phyloP scores from a whole-genome alignment of 164 flowering plant species.

The Aristolochia fimbriata region DNA sequence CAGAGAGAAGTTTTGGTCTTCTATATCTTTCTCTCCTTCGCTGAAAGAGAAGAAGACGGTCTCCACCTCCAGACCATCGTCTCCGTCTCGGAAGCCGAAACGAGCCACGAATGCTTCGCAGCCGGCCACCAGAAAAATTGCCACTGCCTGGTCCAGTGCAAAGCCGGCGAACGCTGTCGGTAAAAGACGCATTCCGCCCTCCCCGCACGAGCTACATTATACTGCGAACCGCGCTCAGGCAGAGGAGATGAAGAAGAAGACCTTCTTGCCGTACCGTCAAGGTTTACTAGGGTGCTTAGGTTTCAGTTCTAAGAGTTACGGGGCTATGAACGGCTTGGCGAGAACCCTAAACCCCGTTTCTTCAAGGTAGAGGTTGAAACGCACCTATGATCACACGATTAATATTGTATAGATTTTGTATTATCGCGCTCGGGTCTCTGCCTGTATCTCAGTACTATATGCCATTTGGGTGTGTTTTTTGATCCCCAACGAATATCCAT shows the following conservation, averaged over 20 bases:
- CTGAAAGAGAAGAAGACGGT: slow-evolving; percentile 13
- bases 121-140: slow-evolving; percentile 6
- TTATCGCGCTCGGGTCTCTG: neutral
- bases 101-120: neutral
- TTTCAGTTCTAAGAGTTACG: slow-evolving; percentile 31
- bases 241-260: slow-evolving; percentile 61
- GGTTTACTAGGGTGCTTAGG: slow-evolving; percentile 45
- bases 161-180: slow-evolving; percentile 21
- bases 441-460: neutral
- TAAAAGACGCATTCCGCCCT: slow-evolving; percentile 29
- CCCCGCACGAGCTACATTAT: slow-evolving; percentile 45
- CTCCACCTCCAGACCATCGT: slow-evolving; percentile 1
- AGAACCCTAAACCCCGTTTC: slow-evolving; percentile 25
- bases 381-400: too few relatives aligned
- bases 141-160: slow-evolving; percentile 1
- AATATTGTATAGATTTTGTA: neutral
- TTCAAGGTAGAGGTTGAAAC: slow-evolving; percentile 16
- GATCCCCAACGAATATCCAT: too few relatives aligned
- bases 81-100: slow-evolving; percentile 5
- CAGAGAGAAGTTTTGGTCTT: slow-evolving; percentile 28
- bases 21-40: slow-evolving; percentile 17
- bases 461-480: too few relatives aligned
- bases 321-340: slow-evolving; percentile 27
- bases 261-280: slow-evolving; percentile 45
- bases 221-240: slow-evolving; percentile 47